phyloP scores from a whole-genome alignment of 371 early-diverging fungal species.

The Apophysomyces ossiformis region DNA sequence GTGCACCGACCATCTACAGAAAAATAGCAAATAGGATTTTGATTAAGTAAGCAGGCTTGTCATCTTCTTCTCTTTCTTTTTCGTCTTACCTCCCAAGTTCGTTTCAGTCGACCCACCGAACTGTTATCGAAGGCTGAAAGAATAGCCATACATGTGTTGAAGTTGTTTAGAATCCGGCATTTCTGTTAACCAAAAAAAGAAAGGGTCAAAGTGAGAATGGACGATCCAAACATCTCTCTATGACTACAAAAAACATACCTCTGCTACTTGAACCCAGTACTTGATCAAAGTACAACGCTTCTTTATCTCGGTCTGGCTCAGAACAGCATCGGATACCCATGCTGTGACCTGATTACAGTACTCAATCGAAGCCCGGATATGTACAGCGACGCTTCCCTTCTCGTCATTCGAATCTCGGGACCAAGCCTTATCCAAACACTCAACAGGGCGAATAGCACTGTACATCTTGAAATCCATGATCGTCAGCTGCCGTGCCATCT shows the following conservation, averaged over 20 bases:
- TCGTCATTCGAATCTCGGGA: constrained; percentile 55
- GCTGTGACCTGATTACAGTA: constrained; percentile 76
- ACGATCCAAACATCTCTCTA: background rate
- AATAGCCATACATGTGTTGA: constrained; percentile 90
- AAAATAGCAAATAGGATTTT: background rate
- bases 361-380: constrained; percentile 77
- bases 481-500: constrained; percentile 94
- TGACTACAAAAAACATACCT: constrained; percentile 36
- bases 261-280: constrained; percentile 87
- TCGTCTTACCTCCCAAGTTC: constrained; percentile 58
- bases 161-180: constrained; percentile 65
- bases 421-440: constrained; percentile 93
- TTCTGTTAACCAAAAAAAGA: constrained; percentile 24
- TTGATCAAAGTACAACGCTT: constrained; percentile 77
- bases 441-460: constrained; percentile 80
- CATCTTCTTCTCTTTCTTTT: constrained; percentile 12
- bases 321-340: constrained; percentile 87
- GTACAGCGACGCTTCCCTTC: constrained; percentile 49
- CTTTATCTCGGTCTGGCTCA: constrained; percentile 80
- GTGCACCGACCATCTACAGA: constrained; percentile 44
- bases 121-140: constrained; percentile 89
- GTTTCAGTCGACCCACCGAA: constrained; percentile 85
- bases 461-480: constrained; percentile 85
- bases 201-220: background rate
- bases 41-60: too few relatives aligned